Conservation (phyloP, 768 basidiomycete species). For the Tulasnella calospora region DNA sequence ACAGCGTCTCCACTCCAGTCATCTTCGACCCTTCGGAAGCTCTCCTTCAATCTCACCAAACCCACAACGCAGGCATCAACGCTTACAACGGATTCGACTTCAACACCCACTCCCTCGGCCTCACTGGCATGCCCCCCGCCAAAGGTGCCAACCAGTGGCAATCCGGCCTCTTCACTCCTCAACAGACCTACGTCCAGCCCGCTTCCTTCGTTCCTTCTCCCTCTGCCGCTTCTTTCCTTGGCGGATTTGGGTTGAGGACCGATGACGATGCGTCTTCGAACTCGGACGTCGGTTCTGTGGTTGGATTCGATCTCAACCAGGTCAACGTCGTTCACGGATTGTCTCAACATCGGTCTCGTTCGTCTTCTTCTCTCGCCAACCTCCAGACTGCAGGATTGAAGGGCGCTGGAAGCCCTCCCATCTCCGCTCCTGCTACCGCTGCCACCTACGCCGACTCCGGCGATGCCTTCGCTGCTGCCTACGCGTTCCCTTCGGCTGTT, state of each 20-base stretch:
- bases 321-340: slow-evolving; percentile 16
- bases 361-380: neutral
- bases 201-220: neutral
- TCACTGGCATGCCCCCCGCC: slow-evolving; percentile 10
- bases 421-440: slow-evolving; percentile 22
- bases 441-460: slow-evolving; percentile 21
- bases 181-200: slow-evolving; percentile 6
- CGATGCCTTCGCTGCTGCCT: slow-evolving; percentile 21
- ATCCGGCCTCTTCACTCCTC: slow-evolving; percentile 3
- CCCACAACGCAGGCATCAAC: slow-evolving; percentile 23
- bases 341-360: slow-evolving; percentile 7
- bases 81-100: slow-evolving; percentile 16
- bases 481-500: slow-evolving; percentile 9
- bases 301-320: slow-evolving; percentile 3
- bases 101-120: neutral
- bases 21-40: slow-evolving; percentile 19
- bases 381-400: slow-evolving; percentile 17
- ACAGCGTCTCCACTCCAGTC: slow-evolving; percentile 6
- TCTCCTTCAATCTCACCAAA: slow-evolving; percentile 23
- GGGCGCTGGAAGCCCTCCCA: slow-evolving; percentile 12
- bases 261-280: neutral
- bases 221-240: slow-evolving; percentile 3
- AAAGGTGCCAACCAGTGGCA: neutral
- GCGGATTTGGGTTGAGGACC: neutral
- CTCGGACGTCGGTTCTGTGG: slow-evolving; percentile 12